Base-by-base conservation (phyloP, 306 rosid species). In the Vigna nakashimae region DNA sequence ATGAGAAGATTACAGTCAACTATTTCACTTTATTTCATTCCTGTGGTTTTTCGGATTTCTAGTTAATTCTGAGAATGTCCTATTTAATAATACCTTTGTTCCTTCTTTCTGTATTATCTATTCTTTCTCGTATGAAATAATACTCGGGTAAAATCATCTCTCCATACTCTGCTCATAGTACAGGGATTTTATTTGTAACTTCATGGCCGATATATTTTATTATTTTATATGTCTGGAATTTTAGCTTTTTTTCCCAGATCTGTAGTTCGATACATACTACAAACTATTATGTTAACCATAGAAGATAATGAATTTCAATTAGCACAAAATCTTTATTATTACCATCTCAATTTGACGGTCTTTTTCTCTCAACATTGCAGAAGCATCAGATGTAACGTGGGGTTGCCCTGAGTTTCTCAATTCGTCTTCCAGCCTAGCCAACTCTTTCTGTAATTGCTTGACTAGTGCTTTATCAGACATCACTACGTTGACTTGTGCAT, bases 391-490 rank as follows among this genome's bases (percentile, higher is more conserved):
- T 58, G 68, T 34, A 24, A 53, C 79, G 40, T 49, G 71, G 32
- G 86, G 66, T 49, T 84, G 59, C 53, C 88, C 93, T 52, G 93
- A 79, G 76, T 73, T 80, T 81, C 84, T 88, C 84, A 93, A 58
- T 83, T 93, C 98, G 52, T 55, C 89, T 88, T 91, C 92, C 84
- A 96, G 58, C 79, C 93, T 91, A 45, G 90, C 89, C 92, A 96
- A 78, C 83, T 96, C 97, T 77, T 84, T 96, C 65, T 96, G 94
- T 75, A 96, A 81, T 73, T 96, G 95, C 88, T 93, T 96, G 71
- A 96, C 98, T 83, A 96, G 80, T 22, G 97, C 97, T 88, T 90
- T 96, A 80, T 96, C 99, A 26, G 99, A 96, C 92, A 96, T 65
- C 57, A 96, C 93, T 68, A 91, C 92, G 79, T 96, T 96, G 57